A percentile compares a stretch with the other conserved stretches of the same genome.
Conservation (phyloP, 768 basidiomycete species). For the Dentipellis fragilis region DNA sequence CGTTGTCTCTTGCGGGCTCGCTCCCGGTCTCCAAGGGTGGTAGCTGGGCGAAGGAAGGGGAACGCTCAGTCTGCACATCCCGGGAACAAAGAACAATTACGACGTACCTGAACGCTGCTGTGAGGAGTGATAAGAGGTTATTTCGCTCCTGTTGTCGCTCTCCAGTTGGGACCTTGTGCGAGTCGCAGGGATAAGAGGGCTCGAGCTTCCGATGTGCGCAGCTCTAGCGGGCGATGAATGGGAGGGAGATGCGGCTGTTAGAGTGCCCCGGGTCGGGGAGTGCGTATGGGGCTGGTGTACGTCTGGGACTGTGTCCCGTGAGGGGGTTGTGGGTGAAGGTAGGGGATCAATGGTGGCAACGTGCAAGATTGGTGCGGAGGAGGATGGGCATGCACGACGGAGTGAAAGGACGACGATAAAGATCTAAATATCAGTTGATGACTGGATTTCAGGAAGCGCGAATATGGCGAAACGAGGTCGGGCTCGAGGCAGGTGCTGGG, state of each 20-base stretch:
- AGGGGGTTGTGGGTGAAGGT: conserved; percentile 15
- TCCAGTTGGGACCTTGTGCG: conserved; percentile 14
- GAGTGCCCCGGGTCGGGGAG: conserved; percentile 3
- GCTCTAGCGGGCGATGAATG: conserved; percentile 1
- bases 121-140: conserved; percentile 3
- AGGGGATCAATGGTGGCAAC: conserved; percentile 16
- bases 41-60: neutral
- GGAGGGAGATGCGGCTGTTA: neutral
- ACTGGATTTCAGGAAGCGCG: neutral
- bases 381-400: conserved; percentile 11
- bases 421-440: conserved; percentile 11
- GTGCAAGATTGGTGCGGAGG: conserved; percentile 10
- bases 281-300: conserved; percentile 1
- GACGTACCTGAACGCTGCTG: conserved; percentile 3
- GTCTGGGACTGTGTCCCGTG: conserved; percentile 15
- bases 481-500: conserved; percentile 1
- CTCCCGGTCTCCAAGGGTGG: conserved; percentile 10
- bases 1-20: conserved; percentile 63
- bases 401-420: conserved; percentile 5
- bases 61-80: neutral
- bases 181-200: conserved; percentile 12
- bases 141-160: conserved; percentile 11
- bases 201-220: conserved; percentile 6
- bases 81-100: neutral
- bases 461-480: conserved; percentile 5